Conservation (phyloP, 345 rosid genomes). For the Cardiospermum halicacabum region DNA sequence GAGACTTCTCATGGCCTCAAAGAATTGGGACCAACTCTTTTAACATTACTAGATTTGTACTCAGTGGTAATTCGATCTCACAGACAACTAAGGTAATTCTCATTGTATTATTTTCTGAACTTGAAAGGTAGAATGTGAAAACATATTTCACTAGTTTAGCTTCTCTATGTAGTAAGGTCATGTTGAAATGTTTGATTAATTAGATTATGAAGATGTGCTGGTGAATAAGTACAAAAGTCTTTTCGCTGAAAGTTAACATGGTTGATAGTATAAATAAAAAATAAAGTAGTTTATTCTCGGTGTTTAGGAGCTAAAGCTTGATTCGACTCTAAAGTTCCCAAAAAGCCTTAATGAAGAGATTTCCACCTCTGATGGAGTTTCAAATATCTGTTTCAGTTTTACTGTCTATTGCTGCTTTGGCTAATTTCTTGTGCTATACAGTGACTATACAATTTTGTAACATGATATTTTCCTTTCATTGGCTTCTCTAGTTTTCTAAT, state of each 20-base stretch:
- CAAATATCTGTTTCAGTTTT: not conserved
- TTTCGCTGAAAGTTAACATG: not conserved
- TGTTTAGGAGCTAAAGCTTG: not conserved
- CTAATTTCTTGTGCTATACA: not conserved
- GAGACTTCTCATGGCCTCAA: constrained; percentile 16
- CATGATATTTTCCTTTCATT: not conserved
- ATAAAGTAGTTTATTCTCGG: not conserved
- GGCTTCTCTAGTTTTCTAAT: not conserved
- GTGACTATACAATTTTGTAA: not conserved
- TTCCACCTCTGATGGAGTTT: not conserved
- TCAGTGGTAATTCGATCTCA: not conserved
- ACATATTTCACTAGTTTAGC: not conserved
- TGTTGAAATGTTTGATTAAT: not conserved
- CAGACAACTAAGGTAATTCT: constrained; percentile 17
- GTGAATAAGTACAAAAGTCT: not conserved
- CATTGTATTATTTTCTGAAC: not conserved
- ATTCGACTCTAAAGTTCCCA: not conserved
- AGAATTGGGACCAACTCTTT: constrained; percentile 4
- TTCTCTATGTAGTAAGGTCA: not conserved
- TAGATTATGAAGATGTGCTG: not conserved
- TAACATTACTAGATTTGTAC: not conserved
- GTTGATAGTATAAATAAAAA: not conserved
- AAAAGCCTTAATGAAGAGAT: not conserved
- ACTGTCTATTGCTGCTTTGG: too few species aligned
- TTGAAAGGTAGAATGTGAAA: not conserved